These are phyloP conservation scores for Nannizziopsis arthrosporioides DNA, from an alignment of 2,329 filamentous ascomycete species.

Conservation along the genomic window DNA sequence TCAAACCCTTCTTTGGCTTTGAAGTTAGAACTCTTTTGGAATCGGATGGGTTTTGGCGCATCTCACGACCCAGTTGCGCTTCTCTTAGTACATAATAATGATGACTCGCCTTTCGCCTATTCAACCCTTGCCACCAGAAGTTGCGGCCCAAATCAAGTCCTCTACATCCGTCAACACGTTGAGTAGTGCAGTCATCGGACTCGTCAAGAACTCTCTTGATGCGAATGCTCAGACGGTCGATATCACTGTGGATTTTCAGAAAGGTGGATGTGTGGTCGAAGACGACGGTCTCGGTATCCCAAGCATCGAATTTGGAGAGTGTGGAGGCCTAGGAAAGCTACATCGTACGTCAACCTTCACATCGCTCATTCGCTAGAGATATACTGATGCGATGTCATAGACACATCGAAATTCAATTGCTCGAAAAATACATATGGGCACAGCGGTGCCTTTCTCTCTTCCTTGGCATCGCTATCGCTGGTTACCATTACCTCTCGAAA, in stretches of 20 bases:
- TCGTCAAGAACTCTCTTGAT: slow-evolving; percentile 78
- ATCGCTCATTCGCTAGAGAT: slow-evolving; percentile 3
- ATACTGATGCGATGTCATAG: slow-evolving; percentile 34
- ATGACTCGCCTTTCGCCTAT: neutral
- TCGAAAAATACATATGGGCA: slow-evolving; percentile 47
- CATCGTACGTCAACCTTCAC: slow-evolving; percentile 48
- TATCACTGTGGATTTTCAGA: slow-evolving; percentile 60
- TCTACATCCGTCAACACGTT: slow-evolving; percentile 68
- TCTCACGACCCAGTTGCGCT: too few species aligned
- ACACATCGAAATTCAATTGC: slow-evolving; percentile 60
- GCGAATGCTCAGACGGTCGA: slow-evolving; percentile 58
- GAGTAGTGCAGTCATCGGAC: slow-evolving; percentile 56
- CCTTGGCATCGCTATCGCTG: slow-evolving; percentile 62
- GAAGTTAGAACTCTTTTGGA: too few species aligned
- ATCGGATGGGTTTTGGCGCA: too few species aligned
- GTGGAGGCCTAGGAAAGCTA: slow-evolving; percentile 59
- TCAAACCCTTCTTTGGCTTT: too few species aligned
- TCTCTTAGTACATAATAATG: neutral
- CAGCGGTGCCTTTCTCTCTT: slow-evolving; percentile 64
- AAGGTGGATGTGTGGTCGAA: slow-evolving; percentile 66
- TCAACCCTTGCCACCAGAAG: slow-evolving; percentile 53
- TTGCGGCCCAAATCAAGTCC: slow-evolving; percentile 69
- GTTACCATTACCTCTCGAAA: slow-evolving; percentile 66
- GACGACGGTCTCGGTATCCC: slow-evolving; percentile 74
- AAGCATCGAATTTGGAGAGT: slow-evolving; percentile 56